Conservation (phyloP, 164 flowering plant genomes). For the Annona cherimola region DNA sequence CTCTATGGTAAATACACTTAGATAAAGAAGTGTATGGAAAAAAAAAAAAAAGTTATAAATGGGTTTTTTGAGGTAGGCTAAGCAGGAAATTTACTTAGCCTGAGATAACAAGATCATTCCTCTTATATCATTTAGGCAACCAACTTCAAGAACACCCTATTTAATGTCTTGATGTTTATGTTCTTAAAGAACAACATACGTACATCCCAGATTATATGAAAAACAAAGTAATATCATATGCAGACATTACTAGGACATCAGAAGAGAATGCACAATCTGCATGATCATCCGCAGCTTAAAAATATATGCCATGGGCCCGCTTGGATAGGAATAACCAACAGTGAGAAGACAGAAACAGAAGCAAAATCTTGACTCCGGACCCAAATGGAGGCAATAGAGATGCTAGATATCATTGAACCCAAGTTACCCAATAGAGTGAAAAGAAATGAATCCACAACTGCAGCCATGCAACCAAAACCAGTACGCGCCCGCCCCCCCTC, state of each 20-base stretch:
- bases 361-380: neutral
- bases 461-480: no score
- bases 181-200: neutral
- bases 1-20: no score
- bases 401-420: no score
- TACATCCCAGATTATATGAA: neutral
- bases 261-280: neutral
- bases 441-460: no score
- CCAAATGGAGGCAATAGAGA: neutral
- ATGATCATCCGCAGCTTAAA: neutral
- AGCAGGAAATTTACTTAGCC: no score
- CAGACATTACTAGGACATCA: neutral
- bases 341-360: neutral
- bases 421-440: no score
- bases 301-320: neutral
- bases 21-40: no score
- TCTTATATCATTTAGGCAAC: no score
- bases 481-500: no score
- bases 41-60: no score
- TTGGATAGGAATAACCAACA: neutral
- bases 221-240: neutral
- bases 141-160: neutral
- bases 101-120: no score
- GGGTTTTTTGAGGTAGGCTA: no score
- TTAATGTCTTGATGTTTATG: neutral